A percentile compares a stretch with the other conserved stretches of the same genome.
Conservation (phyloP, 2,329 filamentous ascomycete genomes). For the Mollisiaceae sp. region DNA sequence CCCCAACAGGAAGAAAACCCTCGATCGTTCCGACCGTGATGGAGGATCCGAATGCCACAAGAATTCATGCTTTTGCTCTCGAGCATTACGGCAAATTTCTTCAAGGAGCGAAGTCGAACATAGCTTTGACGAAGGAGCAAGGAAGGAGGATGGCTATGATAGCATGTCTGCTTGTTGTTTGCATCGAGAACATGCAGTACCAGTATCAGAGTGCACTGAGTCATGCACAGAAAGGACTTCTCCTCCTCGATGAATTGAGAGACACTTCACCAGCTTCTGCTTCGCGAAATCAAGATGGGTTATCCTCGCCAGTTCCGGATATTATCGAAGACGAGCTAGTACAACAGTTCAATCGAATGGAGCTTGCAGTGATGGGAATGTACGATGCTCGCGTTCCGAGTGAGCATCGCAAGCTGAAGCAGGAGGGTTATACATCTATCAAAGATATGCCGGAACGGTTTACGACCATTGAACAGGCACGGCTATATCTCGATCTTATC, state of each 20-base stretch:
- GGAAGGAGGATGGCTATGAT: constrained; percentile 30
- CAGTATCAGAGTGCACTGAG: constrained; percentile 23
- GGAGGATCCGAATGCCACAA: background rate
- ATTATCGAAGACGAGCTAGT: constrained; percentile 35
- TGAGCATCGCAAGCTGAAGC: constrained; percentile 27
- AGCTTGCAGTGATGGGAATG: constrained; percentile 29
- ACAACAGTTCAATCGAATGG: constrained; percentile 33
- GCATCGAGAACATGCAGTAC: constrained; percentile 36
- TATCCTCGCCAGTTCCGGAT: constrained; percentile 19
- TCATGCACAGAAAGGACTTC: constrained; percentile 26
- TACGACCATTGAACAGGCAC: constrained; percentile 26
- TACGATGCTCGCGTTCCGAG: constrained; percentile 22
- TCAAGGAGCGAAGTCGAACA: constrained; percentile 25
- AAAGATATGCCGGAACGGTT: constrained; percentile 31
- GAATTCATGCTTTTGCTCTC: constrained; percentile 23
- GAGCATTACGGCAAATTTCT: constrained; percentile 32
- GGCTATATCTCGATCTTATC: constrained; percentile 31
- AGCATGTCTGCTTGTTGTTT: constrained; percentile 34
- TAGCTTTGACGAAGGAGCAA: constrained; percentile 20
- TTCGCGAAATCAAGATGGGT: constrained; percentile 4
- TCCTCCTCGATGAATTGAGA: constrained; percentile 28
- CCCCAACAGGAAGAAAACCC: background rate
- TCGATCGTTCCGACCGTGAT: background rate
- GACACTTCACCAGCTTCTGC: constrained; percentile 3
- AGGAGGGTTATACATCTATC: constrained; percentile 24